A percentile compares a stretch with the other conserved stretches of the same genome.
Evolutionary conservation across 805 yeast species (phyloP).

Genomic region (Kuraishia cidri): DNA sequence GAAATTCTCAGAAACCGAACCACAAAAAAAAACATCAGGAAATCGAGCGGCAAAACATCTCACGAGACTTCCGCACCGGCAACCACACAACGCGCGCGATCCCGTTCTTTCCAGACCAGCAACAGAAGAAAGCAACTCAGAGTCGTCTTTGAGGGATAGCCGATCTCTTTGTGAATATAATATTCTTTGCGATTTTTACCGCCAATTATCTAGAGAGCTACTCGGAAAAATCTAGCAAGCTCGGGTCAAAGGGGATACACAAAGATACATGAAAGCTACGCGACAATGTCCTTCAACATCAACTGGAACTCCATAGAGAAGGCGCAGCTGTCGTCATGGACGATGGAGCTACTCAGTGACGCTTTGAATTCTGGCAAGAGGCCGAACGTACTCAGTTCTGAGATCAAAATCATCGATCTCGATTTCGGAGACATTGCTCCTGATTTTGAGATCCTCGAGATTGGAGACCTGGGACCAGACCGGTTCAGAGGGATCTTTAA

Average conservation of each 20-base stretch:
- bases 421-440: slow-evolving; percentile 73
- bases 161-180: too few relatives aligned
- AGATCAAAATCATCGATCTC: slow-evolving; percentile 57
- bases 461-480: slow-evolving; percentile 73
- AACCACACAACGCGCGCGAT: too few relatives aligned
- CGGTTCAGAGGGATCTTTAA: slow-evolving; percentile 78
- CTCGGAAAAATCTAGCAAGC: too few relatives aligned
- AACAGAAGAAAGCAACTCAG: too few relatives aligned
- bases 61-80: too few relatives aligned
- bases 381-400: slow-evolving; percentile 63
- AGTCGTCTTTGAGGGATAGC: too few relatives aligned
- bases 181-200: too few relatives aligned
- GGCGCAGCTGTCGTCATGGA: slow-evolving; percentile 52
- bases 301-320: slow-evolving; percentile 71
- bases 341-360: slow-evolving; percentile 56
- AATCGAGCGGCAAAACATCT: not conserved
- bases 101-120: too few relatives aligned
- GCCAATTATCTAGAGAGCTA: too few relatives aligned
- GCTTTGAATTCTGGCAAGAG: slow-evolving; percentile 68
- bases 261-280: not conserved
- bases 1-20: too few relatives aligned
- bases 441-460: slow-evolving; percentile 66
- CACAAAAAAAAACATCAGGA: not conserved
- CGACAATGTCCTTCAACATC: slow-evolving; percentile 66
- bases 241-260: not conserved